phyloP scores from a whole-genome alignment of 495 filamentous ascomycete genomes.

The Penicillium crystallinum region DNA sequence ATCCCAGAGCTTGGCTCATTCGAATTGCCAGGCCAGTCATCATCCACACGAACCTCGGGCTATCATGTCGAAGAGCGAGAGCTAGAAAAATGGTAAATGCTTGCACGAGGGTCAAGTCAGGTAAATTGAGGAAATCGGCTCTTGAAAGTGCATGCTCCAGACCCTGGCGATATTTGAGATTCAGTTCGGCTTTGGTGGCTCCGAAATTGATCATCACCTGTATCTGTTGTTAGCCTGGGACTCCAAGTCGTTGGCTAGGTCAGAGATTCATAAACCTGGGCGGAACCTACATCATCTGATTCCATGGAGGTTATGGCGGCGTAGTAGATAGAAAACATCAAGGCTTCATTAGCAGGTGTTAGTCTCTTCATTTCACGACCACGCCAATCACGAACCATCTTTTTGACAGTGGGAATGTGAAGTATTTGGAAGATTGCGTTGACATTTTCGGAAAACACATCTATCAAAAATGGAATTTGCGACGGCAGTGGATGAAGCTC shows the following conservation, averaged over 20 bases:
- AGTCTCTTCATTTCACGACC: conserved; percentile 27
- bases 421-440: conserved; percentile 45
- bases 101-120: conserved; percentile 39
- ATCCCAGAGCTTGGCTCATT: conserved; percentile 70
- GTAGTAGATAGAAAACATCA: conserved; percentile 59
- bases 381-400: conserved; percentile 39
- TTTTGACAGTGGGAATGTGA: conserved; percentile 48
- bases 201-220: conserved; percentile 46
- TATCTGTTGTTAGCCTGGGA: background rate
- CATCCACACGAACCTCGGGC: conserved; percentile 48
- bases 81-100: conserved; percentile 45
- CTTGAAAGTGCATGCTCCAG: conserved; percentile 50
- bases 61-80: conserved; percentile 46
- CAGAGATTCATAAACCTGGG: background rate
- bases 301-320: conserved; percentile 54
- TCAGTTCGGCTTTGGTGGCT: conserved; percentile 45
- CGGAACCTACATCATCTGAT: conserved; percentile 37
- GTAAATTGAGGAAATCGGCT: conserved; percentile 46
- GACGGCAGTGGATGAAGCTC: conserved; percentile 48
- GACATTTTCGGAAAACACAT: conserved; percentile 50
- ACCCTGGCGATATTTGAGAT: conserved; percentile 48
- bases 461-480: conserved; percentile 47
- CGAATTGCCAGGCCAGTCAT: conserved; percentile 63
- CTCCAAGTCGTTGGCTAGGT: background rate
- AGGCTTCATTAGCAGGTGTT: conserved; percentile 46